Evolutionary conservation across 2,329 filamentous ascomycete species (phyloP).

Genomic region (Lasiodiplodia hormozganensis): DNA sequence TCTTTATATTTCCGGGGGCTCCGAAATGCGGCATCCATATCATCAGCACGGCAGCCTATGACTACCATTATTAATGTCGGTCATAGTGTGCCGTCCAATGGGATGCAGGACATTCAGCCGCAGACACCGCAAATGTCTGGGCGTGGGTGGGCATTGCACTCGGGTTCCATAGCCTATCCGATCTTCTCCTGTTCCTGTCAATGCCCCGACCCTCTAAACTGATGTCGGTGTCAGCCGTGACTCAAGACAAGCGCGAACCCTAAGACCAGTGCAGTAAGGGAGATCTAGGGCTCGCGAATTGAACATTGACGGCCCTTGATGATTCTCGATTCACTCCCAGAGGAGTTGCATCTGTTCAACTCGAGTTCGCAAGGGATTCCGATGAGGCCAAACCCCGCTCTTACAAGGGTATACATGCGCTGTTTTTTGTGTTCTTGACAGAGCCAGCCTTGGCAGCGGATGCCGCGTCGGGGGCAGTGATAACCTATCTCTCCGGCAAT

Average conservation of each 20-base stretch:
- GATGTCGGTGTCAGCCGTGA: conserved; percentile 8
- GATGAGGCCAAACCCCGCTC: background rate
- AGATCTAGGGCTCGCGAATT: background rate
- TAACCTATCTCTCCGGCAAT: conserved; percentile 21
- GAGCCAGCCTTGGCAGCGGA: background rate
- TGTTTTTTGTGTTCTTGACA: background rate
- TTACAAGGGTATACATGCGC: conserved; percentile 1
- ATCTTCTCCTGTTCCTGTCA: conserved; percentile 24
- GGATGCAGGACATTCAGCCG: background rate
- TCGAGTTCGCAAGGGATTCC: background rate
- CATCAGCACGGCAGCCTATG: background rate
- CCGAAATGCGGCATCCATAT: background rate
- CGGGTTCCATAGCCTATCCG: conserved; percentile 16
- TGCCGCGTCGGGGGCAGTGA: background rate
- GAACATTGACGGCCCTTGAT: background rate
- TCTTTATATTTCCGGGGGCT: background rate
- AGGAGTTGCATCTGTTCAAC: background rate
- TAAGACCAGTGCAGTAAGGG: conserved; percentile 1
- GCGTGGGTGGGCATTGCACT: background rate
- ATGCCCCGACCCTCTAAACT: conserved; percentile 2
- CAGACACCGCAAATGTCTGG: background rate
- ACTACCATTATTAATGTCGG: background rate
- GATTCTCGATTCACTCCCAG: too few relatives aligned
- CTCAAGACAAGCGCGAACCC: background rate
- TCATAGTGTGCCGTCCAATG: background rate